Conservation (phyloP, 306 rosid genomes). For the Clitoria ternatea region DNA sequence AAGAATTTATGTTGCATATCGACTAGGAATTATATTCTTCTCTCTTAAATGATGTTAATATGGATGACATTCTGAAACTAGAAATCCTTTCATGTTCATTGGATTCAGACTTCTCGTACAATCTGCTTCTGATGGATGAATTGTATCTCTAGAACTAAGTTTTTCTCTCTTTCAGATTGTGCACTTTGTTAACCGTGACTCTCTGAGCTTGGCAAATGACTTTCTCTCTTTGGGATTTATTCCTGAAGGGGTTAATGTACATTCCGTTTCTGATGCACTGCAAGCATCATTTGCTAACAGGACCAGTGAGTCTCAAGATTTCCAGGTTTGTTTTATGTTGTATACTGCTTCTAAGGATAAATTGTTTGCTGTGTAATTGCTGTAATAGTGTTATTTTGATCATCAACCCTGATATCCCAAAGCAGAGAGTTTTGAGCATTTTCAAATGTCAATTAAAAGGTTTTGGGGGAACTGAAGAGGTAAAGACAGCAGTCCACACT, state of each 20-base stretch:
- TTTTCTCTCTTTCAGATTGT: slow-evolving; percentile 78
- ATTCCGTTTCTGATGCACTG: slow-evolving; percentile 68
- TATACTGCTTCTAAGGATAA: background rate
- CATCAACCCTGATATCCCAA: background rate
- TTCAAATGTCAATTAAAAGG: slow-evolving; percentile 9
- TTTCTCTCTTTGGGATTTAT: slow-evolving; percentile 93
- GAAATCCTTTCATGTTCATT: slow-evolving; percentile 5
- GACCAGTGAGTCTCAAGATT: slow-evolving; percentile 68
- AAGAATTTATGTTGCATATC: background rate
- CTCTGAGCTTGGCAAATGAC: slow-evolving; percentile 97
- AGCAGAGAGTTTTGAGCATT: slow-evolving; percentile 7
- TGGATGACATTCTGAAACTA: background rate
- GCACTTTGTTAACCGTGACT: slow-evolving; percentile 96
- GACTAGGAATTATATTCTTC: background rate
- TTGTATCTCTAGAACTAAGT: slow-evolving; percentile 25
- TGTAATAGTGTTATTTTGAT: slow-evolving; percentile 12
- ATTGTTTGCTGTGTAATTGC: background rate
- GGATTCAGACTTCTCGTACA: slow-evolving; percentile 1
- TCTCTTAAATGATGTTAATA: background rate
- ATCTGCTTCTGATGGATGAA: slow-evolving; percentile 7
- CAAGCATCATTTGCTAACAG: slow-evolving; percentile 56
- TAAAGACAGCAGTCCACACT: background rate
- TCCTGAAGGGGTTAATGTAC: slow-evolving; percentile 77
- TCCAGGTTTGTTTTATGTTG: slow-evolving; percentile 61
- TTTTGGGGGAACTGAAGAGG: background rate